phyloP scores from a whole-genome alignment of 179 eudicot genomes.

The Nepenthes alata region DNA sequence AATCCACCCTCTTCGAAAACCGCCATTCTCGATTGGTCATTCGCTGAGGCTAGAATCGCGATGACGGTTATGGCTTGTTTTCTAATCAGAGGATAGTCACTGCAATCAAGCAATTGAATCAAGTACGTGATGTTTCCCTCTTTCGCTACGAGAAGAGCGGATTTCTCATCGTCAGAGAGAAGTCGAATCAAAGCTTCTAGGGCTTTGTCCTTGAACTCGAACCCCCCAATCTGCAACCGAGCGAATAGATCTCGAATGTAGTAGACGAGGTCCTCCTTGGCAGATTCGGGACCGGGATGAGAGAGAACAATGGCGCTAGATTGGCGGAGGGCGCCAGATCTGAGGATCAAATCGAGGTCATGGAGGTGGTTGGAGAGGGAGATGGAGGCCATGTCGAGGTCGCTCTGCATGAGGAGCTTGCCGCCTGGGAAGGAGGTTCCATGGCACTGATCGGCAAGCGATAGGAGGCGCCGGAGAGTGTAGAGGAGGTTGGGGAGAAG shows the following conservation, averaged over 20 bases:
- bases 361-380: slow-evolving; percentile 35
- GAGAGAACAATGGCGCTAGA: slow-evolving; percentile 53
- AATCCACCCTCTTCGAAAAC: slow-evolving; percentile 53
- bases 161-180: slow-evolving; percentile 25
- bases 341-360: slow-evolving; percentile 35
- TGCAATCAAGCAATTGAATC: slow-evolving; percentile 31
- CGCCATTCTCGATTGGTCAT: slow-evolving; percentile 28
- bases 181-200: slow-evolving; percentile 32
- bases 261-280: slow-evolving; percentile 29
- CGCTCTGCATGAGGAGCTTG: slow-evolving; percentile 50
- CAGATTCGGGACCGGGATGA: slow-evolving; percentile 26
- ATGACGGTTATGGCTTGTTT: slow-evolving; percentile 33
- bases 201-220: slow-evolving; percentile 42
- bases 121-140: slow-evolving; percentile 35
- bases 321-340: slow-evolving; percentile 44
- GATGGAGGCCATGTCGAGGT: slow-evolving; percentile 47
- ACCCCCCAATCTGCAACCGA: slow-evolving; percentile 49
- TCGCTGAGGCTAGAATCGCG: slow-evolving; percentile 23
- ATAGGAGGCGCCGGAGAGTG: slow-evolving; percentile 30
- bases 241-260: slow-evolving; percentile 46
- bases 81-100: slow-evolving; percentile 9
- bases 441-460: slow-evolving; percentile 24
- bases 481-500: slow-evolving; percentile 34
- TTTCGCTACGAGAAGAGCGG: slow-evolving; percentile 20
- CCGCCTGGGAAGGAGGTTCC: slow-evolving; percentile 14